Conservation (phyloP, 2,329 filamentous ascomycete genomes). For the Fusarium nurragi region DNA sequence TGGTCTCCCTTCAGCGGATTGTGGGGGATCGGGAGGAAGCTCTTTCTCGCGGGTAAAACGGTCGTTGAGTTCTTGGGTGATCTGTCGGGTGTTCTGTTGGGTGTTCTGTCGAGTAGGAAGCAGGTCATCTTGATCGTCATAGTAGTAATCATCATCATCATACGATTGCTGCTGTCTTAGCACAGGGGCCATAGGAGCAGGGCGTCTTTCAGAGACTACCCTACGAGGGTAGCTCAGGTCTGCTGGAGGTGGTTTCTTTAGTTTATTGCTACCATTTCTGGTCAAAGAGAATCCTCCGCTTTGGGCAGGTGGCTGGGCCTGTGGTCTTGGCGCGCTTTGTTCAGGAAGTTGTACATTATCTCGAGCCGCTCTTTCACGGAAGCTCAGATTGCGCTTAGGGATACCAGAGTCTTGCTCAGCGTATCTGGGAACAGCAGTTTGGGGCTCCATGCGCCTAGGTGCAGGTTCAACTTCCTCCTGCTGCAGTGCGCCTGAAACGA, state of each 20-base stretch:
- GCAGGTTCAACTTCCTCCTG: constrained; percentile 25
- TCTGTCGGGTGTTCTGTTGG: constrained; percentile 20
- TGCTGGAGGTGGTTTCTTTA: constrained; percentile 66
- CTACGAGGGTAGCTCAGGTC: constrained; percentile 58
- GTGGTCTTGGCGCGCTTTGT: constrained; percentile 39
- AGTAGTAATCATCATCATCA: constrained; percentile 34
- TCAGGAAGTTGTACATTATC: constrained; percentile 53
- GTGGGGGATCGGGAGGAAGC: constrained; percentile 46
- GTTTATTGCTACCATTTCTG: constrained; percentile 66
- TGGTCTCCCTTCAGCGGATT: constrained; percentile 34
- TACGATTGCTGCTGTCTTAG: constrained; percentile 19
- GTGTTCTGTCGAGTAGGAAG: constrained; percentile 22
- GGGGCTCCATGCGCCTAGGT: constrained; percentile 34
- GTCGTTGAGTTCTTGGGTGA: constrained; percentile 31
- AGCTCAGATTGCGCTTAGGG: constrained; percentile 66
- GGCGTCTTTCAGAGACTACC: constrained; percentile 54
- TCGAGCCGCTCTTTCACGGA: constrained; percentile 65
- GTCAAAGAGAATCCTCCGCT: constrained; percentile 52
- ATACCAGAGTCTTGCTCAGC: constrained; percentile 49
- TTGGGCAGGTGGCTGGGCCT: constrained; percentile 44
- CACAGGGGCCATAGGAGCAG: constrained; percentile 18
- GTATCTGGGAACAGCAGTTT: constrained; percentile 57
- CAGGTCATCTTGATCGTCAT: constrained; percentile 31
- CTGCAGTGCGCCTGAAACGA: constrained; percentile 36
- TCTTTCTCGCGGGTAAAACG: constrained; percentile 50